A percentile compares a stretch with the other conserved stretches of the same genome.
Evolutionary conservation across 495 filamentous ascomycete genomes (phyloP).

Genomic region (Hypoxylon rickii): DNA sequence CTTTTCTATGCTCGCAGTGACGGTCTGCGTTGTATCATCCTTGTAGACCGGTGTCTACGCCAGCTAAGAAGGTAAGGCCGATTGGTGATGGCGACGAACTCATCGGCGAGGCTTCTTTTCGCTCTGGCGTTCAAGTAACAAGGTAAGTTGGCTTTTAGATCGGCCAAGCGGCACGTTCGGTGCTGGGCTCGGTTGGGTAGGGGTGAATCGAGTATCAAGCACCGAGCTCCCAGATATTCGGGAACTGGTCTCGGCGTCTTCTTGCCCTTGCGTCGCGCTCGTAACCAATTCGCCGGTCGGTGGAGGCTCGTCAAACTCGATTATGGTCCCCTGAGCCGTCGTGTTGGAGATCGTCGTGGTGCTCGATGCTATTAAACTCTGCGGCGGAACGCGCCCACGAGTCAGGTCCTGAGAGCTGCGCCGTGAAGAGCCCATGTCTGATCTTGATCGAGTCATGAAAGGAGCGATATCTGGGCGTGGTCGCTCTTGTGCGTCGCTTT

Average conservation of each 20-base stretch:
- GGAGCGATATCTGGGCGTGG: constrained; percentile 19
- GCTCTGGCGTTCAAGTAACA: constrained; percentile 51
- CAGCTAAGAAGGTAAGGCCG: neutral
- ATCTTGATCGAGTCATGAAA: constrained; percentile 39
- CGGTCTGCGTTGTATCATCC: constrained; percentile 3
- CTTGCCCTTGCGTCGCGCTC: constrained; percentile 33
- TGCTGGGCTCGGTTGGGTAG: constrained; percentile 43
- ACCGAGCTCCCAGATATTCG: constrained; percentile 34
- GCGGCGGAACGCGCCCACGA: constrained; percentile 24
- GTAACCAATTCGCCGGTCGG: constrained; percentile 16
- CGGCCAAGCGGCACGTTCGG: constrained; percentile 47
- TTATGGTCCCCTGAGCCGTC: constrained; percentile 43
- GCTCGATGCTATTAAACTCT: constrained; percentile 37
- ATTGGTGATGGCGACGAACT: too few species aligned
- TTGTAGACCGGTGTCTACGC: neutral
- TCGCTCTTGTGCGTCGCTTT: constrained; percentile 27
- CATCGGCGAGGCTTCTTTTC: constrained; percentile 35
- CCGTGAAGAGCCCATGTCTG: constrained; percentile 32
- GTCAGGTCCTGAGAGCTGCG: constrained; percentile 30
- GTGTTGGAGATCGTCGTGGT: constrained; percentile 40
- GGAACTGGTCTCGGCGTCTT: constrained; percentile 25
- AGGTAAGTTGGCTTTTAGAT: constrained; percentile 55
- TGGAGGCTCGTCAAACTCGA: constrained; percentile 42
- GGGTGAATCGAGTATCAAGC: constrained; percentile 42
- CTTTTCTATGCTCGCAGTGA: constrained; percentile 17